Conservation (phyloP, 106 monocot genomes). For the Phalaenopsis aphrodite region DNA sequence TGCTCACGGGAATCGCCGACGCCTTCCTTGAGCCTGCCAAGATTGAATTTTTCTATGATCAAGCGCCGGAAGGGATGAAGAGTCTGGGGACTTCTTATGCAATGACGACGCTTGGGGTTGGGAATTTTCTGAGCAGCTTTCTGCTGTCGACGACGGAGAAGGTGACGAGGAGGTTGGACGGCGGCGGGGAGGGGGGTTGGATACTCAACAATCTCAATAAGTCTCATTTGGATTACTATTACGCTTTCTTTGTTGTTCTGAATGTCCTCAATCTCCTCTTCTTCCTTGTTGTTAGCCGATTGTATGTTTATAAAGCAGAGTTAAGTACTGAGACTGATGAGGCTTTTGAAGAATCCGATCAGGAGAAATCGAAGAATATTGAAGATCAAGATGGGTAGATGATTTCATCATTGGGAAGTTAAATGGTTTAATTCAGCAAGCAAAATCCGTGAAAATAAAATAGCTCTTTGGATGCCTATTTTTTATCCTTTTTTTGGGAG, state of each 20-base stretch:
- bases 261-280: constrained; percentile 8
- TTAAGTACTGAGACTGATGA: background rate
- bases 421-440: too few species aligned
- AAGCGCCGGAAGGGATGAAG: constrained; percentile 56
- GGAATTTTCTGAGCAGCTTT: constrained; percentile 46
- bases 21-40: constrained; percentile 37
- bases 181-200: constrained; percentile 34
- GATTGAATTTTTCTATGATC: constrained; percentile 61
- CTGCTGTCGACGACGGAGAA: constrained; percentile 23
- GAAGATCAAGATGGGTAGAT: too few species aligned
- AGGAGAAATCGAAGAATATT: too few species aligned
- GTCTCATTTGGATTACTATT: constrained; percentile 11
- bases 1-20: constrained; percentile 49
- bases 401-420: too few species aligned
- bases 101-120: constrained; percentile 32
- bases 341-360: too few species aligned
- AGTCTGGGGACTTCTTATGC: constrained; percentile 43
- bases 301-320: constrained; percentile 3
- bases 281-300: background rate
- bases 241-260: constrained; percentile 13
- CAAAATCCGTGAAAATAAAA: too few species aligned
- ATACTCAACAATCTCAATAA: constrained; percentile 20
- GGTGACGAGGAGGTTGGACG: constrained; percentile 14
- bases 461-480: too few species aligned
- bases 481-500: too few species aligned